Base-by-base conservation (phyloP, 2,329 filamentous ascomycete genomes). In the Aspergillus intermedius region DNA sequence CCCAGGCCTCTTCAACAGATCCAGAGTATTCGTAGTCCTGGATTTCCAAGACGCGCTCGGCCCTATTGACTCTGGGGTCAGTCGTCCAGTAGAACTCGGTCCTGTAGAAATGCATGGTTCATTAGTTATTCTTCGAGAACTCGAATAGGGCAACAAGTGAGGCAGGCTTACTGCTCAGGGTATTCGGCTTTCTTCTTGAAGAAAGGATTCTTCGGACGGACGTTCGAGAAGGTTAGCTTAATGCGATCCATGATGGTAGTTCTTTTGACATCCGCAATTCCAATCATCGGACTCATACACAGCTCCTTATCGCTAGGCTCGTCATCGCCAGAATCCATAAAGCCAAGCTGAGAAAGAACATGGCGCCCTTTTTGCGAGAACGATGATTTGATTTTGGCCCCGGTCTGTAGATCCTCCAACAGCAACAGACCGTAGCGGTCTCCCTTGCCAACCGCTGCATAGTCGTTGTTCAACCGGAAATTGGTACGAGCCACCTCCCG, bases 391-490 rank as follows among this genome's bases (percentile, higher is more conserved):
- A 49, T 39, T 32, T 23, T 50, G 15, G 41, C n/a, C 5, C 53
- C 49, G 1, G 53, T 47, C 8, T 42, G 43, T 7, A 49, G n/a
- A 21, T 58, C 42, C 25, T 54, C 44, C 41, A 58, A 32, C 15
- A 51, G 39, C 9, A 49, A 48, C 2, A 7, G 25, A 10, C 17
- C 19, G 13, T 19, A 37, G 28, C 13, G 1, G 12, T 46, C 25
- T 48, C 32, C 42, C 13, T 39, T 34, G 4, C 45, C 45, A 19
- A 58, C 35, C 8, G 53, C 22, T 7, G 46, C 47, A 32, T 55
- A 58, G 6, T 53, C 39, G 40, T 58, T 49, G 37, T 50, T 55
- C 34, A 57, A 25, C 6, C 49, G 53, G 15, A 55, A 47, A 21
- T 48, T 49, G 28, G 32, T 45, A 28, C 40, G 42, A 15, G 52